phyloP scores from a whole-genome alignment of 306 rosid species.

The Cicer pinnatifidum region DNA sequence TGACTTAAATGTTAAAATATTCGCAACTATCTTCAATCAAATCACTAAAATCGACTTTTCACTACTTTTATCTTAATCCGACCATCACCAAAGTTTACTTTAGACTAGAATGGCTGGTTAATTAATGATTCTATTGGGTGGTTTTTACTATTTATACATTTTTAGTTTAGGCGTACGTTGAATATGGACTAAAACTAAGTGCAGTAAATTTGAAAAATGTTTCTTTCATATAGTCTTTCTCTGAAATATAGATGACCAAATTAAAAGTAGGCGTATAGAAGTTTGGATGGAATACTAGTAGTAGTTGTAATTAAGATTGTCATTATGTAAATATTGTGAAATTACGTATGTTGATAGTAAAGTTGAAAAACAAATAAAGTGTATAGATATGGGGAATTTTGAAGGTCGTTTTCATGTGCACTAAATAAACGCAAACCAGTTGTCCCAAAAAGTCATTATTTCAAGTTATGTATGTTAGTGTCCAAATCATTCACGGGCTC shows the following conservation, averaged over 20 bases:
- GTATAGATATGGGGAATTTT: conserved; percentile 1
- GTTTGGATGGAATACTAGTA: background rate
- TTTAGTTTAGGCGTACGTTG: conserved; percentile 13
- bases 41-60: too few species aligned
- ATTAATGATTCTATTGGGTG: background rate
- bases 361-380: conserved; percentile 33
- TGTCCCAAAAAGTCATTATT: conserved; percentile 39
- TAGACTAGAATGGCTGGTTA: background rate
- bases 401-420: conserved; percentile 45
- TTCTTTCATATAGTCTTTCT: background rate
- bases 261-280: background rate
- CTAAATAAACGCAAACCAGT: conserved; percentile 30
- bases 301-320: conserved; percentile 1
- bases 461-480: conserved; percentile 40
- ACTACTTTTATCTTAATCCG: too few species aligned
- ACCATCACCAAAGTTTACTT: too few species aligned
- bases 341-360: conserved; percentile 2
- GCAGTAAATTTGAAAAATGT: background rate
- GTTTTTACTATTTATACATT: background rate
- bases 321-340: background rate
- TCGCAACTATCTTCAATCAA: too few species aligned
- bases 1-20: too few species aligned
- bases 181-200: conserved; percentile 29
- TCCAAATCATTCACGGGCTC: conserved; percentile 44
- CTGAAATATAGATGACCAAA: background rate